Evolutionary conservation across 495 filamentous ascomycete genomes (phyloP), one percentile per base, ranked within the genome.

Genomic region (Chaetomium cochliodes): DNA sequence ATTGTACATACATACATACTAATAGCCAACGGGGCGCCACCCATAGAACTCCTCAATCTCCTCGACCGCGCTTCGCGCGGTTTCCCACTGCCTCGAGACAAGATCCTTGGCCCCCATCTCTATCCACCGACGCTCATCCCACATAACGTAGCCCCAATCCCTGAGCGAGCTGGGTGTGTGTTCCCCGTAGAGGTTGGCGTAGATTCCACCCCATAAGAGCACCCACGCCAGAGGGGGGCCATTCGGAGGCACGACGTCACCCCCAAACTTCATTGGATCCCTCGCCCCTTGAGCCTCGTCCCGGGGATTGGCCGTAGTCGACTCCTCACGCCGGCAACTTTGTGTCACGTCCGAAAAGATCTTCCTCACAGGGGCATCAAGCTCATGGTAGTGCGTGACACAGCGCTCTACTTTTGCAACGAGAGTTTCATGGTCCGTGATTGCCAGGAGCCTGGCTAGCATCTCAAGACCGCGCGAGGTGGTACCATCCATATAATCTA

Each of bases 71-170:
- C 11, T 20, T 12, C 20, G 47, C 47, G 2, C 52, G 15, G 52
- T 55, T 28, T 55, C 52, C 52, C 52, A 55, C 52, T 55, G 52
- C 7, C 6, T 55, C 52, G 28, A 3, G 0, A 55, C n/a, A 15
- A 55, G 28, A 18, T 37, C 52, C 52, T 20, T 18, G 0, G 5
- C 26, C 16, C 52, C 52, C 30, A 55, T 22, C 23, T 53, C 51
- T 22, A 20, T n/a, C 52, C 28, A 55, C 20, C 52, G 26, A 18
- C 18, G 28, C 52, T 55, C 52, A 28, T 55, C 52, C 52, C 52
- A 55, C 28, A 55, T 37, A 15, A 55, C 52, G 23, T 39, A 55
- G 13, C 28, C 52, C 52, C 52, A 55, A 37, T 33, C 6, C 52
- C 16, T 33, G 16, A 55, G 15, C 30, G 52, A 18, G 8, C n/a